A percentile compares a stretch with the other conserved stretches of the same genome.
These are phyloP conservation scores for Blastobotrys peoriensis DNA, from an alignment of 805 yeast species.

Conservation along the genomic window DNA sequence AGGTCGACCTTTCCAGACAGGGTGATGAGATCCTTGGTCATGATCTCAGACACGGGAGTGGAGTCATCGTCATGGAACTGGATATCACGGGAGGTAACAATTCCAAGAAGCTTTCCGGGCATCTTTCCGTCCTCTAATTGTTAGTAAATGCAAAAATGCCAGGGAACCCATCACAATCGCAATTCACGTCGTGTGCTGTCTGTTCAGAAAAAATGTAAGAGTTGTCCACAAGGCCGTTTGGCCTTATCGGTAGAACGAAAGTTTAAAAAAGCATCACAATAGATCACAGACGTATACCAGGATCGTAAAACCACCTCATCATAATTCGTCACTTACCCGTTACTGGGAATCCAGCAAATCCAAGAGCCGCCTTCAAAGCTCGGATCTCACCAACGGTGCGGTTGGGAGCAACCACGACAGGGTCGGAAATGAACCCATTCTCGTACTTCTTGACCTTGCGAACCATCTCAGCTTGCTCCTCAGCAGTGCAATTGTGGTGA, in stretches of 20 bases:
- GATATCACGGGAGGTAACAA: conserved; percentile 93
- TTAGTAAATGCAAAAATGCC: conserved; percentile 25
- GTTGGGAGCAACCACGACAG: conserved; percentile 74
- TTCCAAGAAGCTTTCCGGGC: conserved; percentile 89
- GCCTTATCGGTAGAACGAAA: conserved; percentile 99
- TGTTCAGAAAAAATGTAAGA: conserved; percentile 34
- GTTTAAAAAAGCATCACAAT: conserved; percentile 49
- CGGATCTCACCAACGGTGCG: conserved; percentile 77
- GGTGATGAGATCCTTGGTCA: conserved; percentile 85
- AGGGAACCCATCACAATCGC: too few species aligned
- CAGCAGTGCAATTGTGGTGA: conserved; percentile 95
- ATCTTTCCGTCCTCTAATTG: conserved; percentile 69
- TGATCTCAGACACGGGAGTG: conserved; percentile 63
- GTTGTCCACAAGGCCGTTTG: conserved; percentile 95
- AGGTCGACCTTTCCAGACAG: conserved; percentile 75
- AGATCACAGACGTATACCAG: conserved; percentile 31
- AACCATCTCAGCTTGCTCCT: conserved; percentile 98
- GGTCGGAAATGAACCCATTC: conserved; percentile 95
- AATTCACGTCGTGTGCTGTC: background rate
- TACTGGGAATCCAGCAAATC: conserved; percentile 98
- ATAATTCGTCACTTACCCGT: conserved; percentile 89
- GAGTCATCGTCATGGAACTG: conserved; percentile 81
- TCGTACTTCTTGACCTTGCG: conserved; percentile 93
- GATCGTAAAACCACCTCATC: conserved; percentile 2
- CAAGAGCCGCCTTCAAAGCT: conserved; percentile 60